These are phyloP conservation scores for Vitis hybrid DNA, from an alignment of 177 flowering plant species.

Conservation along the genomic window DNA sequence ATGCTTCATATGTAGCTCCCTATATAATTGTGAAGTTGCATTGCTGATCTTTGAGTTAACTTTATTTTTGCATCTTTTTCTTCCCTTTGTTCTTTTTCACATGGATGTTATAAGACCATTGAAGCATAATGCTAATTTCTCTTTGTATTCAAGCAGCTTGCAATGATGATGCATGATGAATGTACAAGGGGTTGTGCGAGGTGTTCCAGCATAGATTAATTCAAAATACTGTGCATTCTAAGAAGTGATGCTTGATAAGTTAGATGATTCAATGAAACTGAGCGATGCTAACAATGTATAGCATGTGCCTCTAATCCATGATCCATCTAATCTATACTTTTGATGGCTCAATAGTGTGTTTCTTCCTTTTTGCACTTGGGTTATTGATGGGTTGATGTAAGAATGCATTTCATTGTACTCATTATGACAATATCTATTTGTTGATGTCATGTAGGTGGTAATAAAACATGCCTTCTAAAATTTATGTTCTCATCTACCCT, in stretches of 20 bases:
- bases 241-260: conserved; percentile 16
- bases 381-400: no score
- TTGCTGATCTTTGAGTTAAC: conserved; percentile 8
- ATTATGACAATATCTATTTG: no score
- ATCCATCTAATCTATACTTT: no score
- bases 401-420: no score
- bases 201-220: conserved; percentile 27
- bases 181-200: conserved; percentile 21
- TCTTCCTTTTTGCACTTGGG: no score
- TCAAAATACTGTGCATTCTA: conserved; percentile 18
- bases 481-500: no score
- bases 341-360: no score
- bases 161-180: conserved; percentile 46
- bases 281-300: no score
- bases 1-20: conserved; percentile 3
- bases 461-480: no score
- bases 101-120: conserved; percentile 6
- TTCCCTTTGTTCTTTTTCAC: not conserved
- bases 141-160: conserved; percentile 33
- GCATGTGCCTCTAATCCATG: no score
- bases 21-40: not conserved
- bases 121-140: conserved; percentile 19
- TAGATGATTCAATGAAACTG: not conserved
- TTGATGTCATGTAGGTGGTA: no score
- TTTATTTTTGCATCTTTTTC: not conserved